Conservation (phyloP, 2,329 filamentous ascomycete genomes). For the Gliomastix tumulicola region DNA sequence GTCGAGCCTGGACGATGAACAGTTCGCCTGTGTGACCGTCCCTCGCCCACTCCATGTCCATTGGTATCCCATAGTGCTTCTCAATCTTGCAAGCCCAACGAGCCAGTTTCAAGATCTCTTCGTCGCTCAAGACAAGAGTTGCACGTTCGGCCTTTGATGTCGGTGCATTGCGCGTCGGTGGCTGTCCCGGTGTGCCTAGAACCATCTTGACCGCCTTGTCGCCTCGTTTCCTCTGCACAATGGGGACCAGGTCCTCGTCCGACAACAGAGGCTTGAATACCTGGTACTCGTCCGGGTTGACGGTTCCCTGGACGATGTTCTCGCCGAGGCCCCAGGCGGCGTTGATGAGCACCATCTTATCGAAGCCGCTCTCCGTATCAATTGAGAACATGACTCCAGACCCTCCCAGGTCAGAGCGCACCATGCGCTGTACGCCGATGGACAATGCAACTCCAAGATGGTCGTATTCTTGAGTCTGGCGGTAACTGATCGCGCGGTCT, state of each 20-base stretch:
- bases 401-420: constrained; percentile 22
- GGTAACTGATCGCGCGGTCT: constrained; percentile 26
- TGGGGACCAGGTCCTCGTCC: constrained; percentile 15
- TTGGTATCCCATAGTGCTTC: constrained; percentile 22
- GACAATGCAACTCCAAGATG: constrained; percentile 17
- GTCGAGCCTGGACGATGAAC: constrained; percentile 26
- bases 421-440: constrained; percentile 19
- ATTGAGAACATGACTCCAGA: constrained; percentile 32
- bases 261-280: constrained; percentile 26
- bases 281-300: constrained; percentile 29
- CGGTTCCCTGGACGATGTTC: constrained; percentile 26
- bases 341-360: constrained; percentile 30
- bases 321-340: constrained; percentile 26
- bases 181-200: too few species aligned
- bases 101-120: constrained; percentile 23
- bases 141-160: constrained; percentile 24
- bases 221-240: constrained; percentile 24
- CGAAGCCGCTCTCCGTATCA: constrained; percentile 28
- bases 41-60: constrained; percentile 32
- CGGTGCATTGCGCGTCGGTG: constrained; percentile 24
- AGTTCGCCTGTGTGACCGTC: constrained; percentile 18
- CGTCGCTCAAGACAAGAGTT: constrained; percentile 20
- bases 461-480: constrained; percentile 15
- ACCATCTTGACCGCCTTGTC: constrained; percentile 25
- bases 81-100: constrained; percentile 27